Evolutionary conservation across 345 rosid species (phyloP), one percentile per base, ranked within the genome.

Genomic region (Populus ilicifolia): DNA sequence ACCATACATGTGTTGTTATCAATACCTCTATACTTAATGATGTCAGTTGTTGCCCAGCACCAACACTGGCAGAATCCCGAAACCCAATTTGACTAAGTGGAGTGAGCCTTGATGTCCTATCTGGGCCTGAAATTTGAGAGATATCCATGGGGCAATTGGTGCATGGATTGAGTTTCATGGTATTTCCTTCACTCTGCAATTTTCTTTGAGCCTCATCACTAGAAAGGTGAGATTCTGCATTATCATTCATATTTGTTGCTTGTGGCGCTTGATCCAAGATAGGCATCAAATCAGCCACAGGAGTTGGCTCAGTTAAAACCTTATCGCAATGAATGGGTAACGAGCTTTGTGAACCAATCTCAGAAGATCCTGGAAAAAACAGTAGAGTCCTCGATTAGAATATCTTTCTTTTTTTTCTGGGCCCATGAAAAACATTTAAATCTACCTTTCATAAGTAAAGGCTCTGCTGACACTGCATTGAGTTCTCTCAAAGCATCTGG

Each of bases 31-130:
- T 78, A 79, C 99, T 95, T 79, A 92, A 81, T 80, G 93, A 75
- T 67, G 97, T 92, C 67, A 95, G 89, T 76, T 95, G 99, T 81
- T 93, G 96, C 76, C 99, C 99, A 74, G 89, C 97, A 75, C 99
- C 98, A 84, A 87, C 79, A 84, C 96, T 93, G 18, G 98, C 97
- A 82, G 98, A 96, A 90, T 95, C 99, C 80, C 91, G 91, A 78
- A 92, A 95, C 68, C 99, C 99, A 72, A 86, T 89, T 89, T 95
- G 98, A 83, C 99, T 95, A 76, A 90, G 89, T 69, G 99, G 98
- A 80, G 98, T 95, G 50, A 89, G 86, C 73, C 87, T 85, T 68
- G 97, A 86, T 83, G 89, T 87, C 74, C 84, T 88, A 74, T 83
- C 90, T 83, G 99, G 98, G 39, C 96, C 97, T 6, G 98, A 95